Conservation (phyloP, 805 yeast species). For the Ogataea neopini region DNA sequence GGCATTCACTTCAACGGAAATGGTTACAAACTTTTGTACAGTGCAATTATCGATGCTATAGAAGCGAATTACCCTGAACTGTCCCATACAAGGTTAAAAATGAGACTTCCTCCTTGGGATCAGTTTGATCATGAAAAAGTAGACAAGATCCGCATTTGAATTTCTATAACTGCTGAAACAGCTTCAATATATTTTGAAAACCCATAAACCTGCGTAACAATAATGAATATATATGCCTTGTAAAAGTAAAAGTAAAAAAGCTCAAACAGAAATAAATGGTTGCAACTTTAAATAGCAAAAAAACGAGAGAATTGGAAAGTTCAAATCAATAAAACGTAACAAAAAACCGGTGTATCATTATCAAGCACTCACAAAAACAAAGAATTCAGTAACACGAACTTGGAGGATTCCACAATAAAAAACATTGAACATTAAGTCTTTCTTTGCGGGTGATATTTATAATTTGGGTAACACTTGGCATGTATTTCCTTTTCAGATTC, state of each 20-base stretch:
- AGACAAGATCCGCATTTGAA: conserved; percentile 10
- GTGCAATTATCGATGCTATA: conserved; percentile 35
- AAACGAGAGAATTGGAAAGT: neutral
- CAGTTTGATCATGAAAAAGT: conserved; percentile 18
- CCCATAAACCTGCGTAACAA: neutral
- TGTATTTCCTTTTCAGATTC: conserved; percentile 44
- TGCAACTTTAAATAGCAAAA: conserved; percentile 6
- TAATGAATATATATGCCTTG: neutral
- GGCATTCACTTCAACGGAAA: conserved; percentile 47
- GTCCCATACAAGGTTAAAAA: conserved; percentile 17
- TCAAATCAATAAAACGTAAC: neutral
- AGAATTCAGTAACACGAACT: neutral
- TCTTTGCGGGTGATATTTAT: conserved; percentile 45
- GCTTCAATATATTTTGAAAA: neutral
- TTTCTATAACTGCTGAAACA: neutral
- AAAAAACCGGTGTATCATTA: neutral
- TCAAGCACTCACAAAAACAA: neutral
- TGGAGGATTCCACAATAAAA: neutral
- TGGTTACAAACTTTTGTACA: conserved; percentile 41
- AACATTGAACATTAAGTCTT: conserved; percentile 5
- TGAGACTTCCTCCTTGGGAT: conserved; percentile 27
- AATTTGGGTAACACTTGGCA: conserved; percentile 42
- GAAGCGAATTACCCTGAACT: conserved; percentile 37
- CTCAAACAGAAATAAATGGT: neutral
- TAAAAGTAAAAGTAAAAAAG: neutral